Evolutionary conservation across 441 rosid species (phyloP).

Genomic region (Pelargonium cotyledonis): DNA sequence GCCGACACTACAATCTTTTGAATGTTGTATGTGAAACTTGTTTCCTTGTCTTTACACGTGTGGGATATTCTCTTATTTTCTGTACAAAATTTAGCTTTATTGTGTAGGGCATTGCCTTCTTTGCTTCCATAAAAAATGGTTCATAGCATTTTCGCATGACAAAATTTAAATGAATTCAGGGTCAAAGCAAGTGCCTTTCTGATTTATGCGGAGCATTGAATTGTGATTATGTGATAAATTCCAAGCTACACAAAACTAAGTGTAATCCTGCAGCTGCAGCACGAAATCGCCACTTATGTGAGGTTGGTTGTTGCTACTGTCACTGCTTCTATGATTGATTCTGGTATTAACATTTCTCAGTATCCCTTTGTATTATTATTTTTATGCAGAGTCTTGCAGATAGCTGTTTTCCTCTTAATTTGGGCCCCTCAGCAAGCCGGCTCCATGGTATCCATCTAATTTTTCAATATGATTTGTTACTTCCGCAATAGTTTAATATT

Average conservation of each 20-base stretch:
- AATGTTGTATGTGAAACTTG: slow-evolving; percentile 58
- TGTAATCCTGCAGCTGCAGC: slow-evolving; percentile 91
- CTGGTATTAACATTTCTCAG: slow-evolving; percentile 6
- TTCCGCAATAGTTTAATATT: neutral
- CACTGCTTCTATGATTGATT: slow-evolving; percentile 12
- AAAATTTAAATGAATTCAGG: slow-evolving; percentile 43
- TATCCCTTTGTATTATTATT: slow-evolving; percentile 12
- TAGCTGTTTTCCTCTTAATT: slow-evolving; percentile 77
- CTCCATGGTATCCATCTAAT: slow-evolving; percentile 64
- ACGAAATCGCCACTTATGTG: slow-evolving; percentile 80
- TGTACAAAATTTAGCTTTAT: neutral
- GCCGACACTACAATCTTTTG: slow-evolving; percentile 70
- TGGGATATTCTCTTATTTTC: neutral
- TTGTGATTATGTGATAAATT: slow-evolving; percentile 64
- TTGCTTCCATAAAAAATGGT: slow-evolving; percentile 2
- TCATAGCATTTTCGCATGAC: slow-evolving; percentile 14
- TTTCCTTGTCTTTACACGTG: slow-evolving; percentile 20
- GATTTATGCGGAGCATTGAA: slow-evolving; percentile 93
- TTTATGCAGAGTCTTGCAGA: slow-evolving; percentile 75
- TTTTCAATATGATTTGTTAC: neutral
- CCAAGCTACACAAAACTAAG: slow-evolving; percentile 56
- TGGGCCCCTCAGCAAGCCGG: slow-evolving; percentile 69
- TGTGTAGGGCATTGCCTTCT: neutral
- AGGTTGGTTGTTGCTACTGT: slow-evolving; percentile 43
- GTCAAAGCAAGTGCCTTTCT: slow-evolving; percentile 73